Evolutionary conservation across 2,329 filamentous ascomycete genomes (phyloP).

Genomic region (Aureobasidium uvarum): DNA sequence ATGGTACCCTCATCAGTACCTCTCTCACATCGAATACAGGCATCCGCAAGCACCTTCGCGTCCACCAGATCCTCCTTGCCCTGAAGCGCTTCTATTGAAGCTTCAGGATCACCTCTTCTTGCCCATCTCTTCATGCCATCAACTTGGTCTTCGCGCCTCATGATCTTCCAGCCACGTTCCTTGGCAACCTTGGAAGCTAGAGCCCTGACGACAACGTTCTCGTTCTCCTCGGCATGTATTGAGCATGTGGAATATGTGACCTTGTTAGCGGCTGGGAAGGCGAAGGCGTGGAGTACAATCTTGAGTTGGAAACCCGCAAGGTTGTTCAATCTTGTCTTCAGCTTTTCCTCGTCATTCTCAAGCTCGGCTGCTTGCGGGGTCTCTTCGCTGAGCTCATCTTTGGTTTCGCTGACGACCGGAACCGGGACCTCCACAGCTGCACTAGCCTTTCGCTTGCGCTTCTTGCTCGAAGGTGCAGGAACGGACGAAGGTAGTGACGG

Average conservation of each 20-base stretch:
- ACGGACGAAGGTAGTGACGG: neutral
- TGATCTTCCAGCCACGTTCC: slow-evolving; percentile 71
- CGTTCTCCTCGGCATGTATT: slow-evolving; percentile 82
- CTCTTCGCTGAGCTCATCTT: slow-evolving; percentile 36
- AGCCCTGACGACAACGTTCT: slow-evolving; percentile 73
- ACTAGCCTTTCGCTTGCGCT: slow-evolving; percentile 34
- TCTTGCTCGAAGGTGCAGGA: slow-evolving; percentile 31
- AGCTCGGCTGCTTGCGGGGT: slow-evolving; percentile 34
- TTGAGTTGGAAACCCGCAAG: slow-evolving; percentile 79
- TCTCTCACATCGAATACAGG: slow-evolving; percentile 32
- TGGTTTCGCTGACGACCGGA: slow-evolving; percentile 22
- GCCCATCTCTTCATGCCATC: slow-evolving; percentile 73
- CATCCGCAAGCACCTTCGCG: slow-evolving; percentile 32
- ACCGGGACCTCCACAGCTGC: slow-evolving; percentile 13
- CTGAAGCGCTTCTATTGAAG: slow-evolving; percentile 39
- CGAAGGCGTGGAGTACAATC: slow-evolving; percentile 79
- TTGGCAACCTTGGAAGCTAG: slow-evolving; percentile 66
- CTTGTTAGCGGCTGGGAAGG: slow-evolving; percentile 69
- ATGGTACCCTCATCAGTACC: slow-evolving; percentile 62
- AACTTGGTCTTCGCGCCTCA: slow-evolving; percentile 70
- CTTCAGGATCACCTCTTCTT: slow-evolving; percentile 49
- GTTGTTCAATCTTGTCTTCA: slow-evolving; percentile 65
- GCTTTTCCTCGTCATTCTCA: slow-evolving; percentile 52
- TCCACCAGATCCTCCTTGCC: slow-evolving; percentile 36
- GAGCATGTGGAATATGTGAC: slow-evolving; percentile 96